Evolutionary conservation across 2,329 filamentous ascomycete genomes (phyloP).

Genomic region (Aschersonia sp.): DNA sequence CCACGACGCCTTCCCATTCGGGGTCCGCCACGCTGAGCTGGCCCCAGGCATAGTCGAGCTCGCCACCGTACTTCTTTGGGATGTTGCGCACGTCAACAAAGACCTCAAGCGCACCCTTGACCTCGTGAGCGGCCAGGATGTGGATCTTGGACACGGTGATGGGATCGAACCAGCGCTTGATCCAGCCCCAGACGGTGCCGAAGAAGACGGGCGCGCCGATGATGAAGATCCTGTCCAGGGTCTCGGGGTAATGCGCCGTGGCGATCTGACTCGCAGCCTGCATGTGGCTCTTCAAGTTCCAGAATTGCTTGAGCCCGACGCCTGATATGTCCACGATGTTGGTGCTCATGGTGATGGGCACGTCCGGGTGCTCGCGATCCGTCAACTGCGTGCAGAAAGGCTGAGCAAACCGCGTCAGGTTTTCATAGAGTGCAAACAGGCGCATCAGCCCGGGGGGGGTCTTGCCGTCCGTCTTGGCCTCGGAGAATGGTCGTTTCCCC

Average conservation of each 20-base stretch:
- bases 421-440: slow-evolving; percentile 88
- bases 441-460: slow-evolving; percentile 65
- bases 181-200: slow-evolving; percentile 85
- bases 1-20: slow-evolving; percentile 30
- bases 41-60: slow-evolving; percentile 71
- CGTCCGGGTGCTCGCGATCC: slow-evolving; percentile 57
- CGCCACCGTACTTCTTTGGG: slow-evolving; percentile 78
- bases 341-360: slow-evolving; percentile 83
- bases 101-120: slow-evolving; percentile 59
- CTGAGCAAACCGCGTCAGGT: slow-evolving; percentile 74
- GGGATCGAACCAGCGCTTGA: slow-evolving; percentile 91
- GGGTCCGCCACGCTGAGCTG: slow-evolving; percentile 62
- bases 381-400: slow-evolving; percentile 67
- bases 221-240: slow-evolving; percentile 53
- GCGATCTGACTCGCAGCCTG: slow-evolving; percentile 79
- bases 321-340: slow-evolving; percentile 90
- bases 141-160: slow-evolving; percentile 95
- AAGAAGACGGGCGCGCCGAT: slow-evolving; percentile 87
- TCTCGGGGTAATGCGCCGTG: slow-evolving; percentile 91
- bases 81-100: slow-evolving; percentile 78
- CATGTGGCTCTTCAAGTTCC: slow-evolving; percentile 90
- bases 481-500: slow-evolving; percentile 37
- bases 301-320: slow-evolving; percentile 85
- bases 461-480: slow-evolving; percentile 51
- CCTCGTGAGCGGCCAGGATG: slow-evolving; percentile 61